These are phyloP conservation scores for Kwoniella bestiolae DNA, from an alignment of 768 basidiomycete species.

Conservation along the genomic window DNA sequence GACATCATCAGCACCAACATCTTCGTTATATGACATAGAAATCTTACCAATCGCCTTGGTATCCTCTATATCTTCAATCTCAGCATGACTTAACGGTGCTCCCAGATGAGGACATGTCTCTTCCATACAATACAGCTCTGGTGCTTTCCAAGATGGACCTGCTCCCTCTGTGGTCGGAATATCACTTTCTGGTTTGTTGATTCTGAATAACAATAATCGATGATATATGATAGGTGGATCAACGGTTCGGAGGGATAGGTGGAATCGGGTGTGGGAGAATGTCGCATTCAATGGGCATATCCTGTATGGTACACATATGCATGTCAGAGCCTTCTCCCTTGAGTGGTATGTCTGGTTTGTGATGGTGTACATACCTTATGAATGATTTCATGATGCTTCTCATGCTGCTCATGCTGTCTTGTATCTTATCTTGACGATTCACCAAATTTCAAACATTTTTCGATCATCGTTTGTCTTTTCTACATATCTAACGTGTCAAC, in stretches of 20 bases:
- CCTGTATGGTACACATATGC: neutral
- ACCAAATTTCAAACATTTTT: no score
- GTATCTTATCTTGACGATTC: no score
- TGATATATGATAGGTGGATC: slow-evolving; percentile 35
- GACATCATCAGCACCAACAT: neutral
- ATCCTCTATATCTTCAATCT: slow-evolving; percentile 48
- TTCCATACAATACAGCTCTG: slow-evolving; percentile 76
- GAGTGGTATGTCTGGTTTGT: no score
- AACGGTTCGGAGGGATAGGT: slow-evolving; percentile 38
- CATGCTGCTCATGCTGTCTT: no score
- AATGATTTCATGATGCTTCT: slow-evolving; percentile 21
- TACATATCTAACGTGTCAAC: neutral
- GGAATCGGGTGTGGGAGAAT: slow-evolving; percentile 40
- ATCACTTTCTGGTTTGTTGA: slow-evolving; percentile 27
- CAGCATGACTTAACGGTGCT: slow-evolving; percentile 75
- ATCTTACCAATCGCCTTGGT: slow-evolving; percentile 35
- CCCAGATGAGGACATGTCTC: slow-evolving; percentile 79
- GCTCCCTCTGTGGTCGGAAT: neutral
- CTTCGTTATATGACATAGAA: neutral
- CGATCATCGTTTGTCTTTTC: no score
- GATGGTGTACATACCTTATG: slow-evolving; percentile 16
- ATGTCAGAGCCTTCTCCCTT: neutral
- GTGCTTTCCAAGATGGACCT: slow-evolving; percentile 29
- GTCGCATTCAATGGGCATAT: slow-evolving; percentile 28
- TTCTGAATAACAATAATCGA: slow-evolving; percentile 40